These are phyloP conservation scores for Solanum hybrid DNA, from an alignment of 305 asterid genomes.

Conservation along the genomic window DNA sequence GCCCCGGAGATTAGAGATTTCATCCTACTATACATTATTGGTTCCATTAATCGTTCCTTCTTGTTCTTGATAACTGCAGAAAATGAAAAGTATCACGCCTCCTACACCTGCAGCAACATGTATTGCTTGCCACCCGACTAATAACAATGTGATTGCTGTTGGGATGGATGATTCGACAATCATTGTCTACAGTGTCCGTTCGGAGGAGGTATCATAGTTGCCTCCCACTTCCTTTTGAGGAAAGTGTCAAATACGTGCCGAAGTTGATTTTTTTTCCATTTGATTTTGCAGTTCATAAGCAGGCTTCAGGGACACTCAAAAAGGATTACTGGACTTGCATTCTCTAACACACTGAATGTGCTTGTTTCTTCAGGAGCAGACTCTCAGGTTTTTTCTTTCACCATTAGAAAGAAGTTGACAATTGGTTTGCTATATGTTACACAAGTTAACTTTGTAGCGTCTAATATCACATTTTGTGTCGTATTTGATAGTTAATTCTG, in stretches of 20 bases:
- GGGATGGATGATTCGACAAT: slow-evolving; percentile 67
- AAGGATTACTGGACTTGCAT: slow-evolving; percentile 58
- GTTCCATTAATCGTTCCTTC: background rate
- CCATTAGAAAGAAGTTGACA: background rate
- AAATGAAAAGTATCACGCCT: slow-evolving; percentile 31
- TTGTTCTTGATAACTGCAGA: slow-evolving; percentile 27
- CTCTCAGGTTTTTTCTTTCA: slow-evolving; percentile 39
- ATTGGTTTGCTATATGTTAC: background rate
- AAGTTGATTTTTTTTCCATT: background rate
- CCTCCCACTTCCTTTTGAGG: background rate
- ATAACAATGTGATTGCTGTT: slow-evolving; percentile 57
- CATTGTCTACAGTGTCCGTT: slow-evolving; percentile 50
- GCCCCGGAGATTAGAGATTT: background rate
- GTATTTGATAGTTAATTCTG: background rate
- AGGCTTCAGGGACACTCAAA: slow-evolving; percentile 51
- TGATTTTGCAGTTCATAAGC: slow-evolving; percentile 29
- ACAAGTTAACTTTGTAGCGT: background rate
- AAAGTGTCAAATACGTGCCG: background rate
- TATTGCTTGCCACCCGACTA: slow-evolving; percentile 53
- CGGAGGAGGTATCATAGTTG: slow-evolving; percentile 29
- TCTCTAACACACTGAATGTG: slow-evolving; percentile 33
- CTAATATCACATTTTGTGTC: background rate
- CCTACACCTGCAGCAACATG: slow-evolving; percentile 58
- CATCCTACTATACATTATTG: background rate
- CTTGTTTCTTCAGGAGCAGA: slow-evolving; percentile 61